Conservation (phyloP, 2,329 filamentous ascomycete genomes). For the Exophiala aquamarina region DNA sequence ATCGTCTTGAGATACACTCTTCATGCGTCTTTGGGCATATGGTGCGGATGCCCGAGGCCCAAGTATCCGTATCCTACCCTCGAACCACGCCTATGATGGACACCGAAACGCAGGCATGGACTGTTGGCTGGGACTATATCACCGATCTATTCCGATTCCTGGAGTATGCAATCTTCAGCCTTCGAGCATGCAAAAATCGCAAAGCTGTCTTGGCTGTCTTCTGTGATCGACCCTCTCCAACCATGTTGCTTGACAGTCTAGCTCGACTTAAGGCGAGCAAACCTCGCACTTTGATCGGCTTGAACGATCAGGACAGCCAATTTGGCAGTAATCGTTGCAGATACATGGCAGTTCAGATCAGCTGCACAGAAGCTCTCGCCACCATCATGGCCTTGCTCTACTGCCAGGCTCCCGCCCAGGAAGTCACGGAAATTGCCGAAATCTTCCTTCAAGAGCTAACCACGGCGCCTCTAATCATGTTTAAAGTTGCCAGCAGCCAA, state of each 20-base stretch:
- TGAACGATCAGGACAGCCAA: not conserved
- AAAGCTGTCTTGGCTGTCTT: slow-evolving; percentile 2
- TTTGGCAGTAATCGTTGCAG: slow-evolving; percentile 8
- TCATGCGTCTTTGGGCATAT: slow-evolving; percentile 5
- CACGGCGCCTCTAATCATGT: slow-evolving; percentile 11
- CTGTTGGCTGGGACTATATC: slow-evolving; percentile 8
- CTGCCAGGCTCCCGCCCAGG: slow-evolving; percentile 6
- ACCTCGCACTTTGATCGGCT: not conserved
- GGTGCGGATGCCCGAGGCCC: slow-evolving; percentile 5
- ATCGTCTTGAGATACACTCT: slow-evolving; percentile 6
- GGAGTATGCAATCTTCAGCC: slow-evolving; percentile 7
- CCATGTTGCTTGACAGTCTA: slow-evolving; percentile 5
- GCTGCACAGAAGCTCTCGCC: slow-evolving; percentile 6
- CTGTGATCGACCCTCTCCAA: slow-evolving; percentile 2
- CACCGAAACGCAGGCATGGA: slow-evolving; percentile 5
- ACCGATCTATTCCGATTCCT: slow-evolving; percentile 7
- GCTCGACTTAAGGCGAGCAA: slow-evolving; percentile 7
- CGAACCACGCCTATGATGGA: slow-evolving; percentile 3
- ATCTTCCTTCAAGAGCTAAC: slow-evolving; percentile 9
- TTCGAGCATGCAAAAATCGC: slow-evolving; percentile 6
- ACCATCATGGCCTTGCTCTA: slow-evolving; percentile 8
- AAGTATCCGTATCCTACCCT: slow-evolving; percentile 6
- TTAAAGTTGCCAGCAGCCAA: slow-evolving; percentile 11
- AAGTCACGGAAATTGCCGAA: slow-evolving; percentile 5
- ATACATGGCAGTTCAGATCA: slow-evolving; percentile 10